A percentile compares a stretch with the other conserved stretches of the same genome.
phyloP scores from a whole-genome alignment of 2,329 filamentous ascomycete species.

The Alternaria brassicae region DNA sequence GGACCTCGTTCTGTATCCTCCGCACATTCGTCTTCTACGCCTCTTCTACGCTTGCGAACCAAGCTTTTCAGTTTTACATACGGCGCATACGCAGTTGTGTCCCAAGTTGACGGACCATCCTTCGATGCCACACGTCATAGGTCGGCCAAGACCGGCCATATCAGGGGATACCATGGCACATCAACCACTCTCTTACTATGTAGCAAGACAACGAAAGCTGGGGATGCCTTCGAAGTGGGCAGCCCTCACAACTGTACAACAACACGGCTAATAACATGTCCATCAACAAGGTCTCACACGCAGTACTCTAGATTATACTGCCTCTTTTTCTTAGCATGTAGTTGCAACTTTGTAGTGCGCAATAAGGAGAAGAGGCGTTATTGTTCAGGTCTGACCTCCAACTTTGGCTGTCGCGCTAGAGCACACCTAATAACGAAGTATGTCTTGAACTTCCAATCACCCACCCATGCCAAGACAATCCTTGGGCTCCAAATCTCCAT shows the following conservation, averaged over 20 bases:
- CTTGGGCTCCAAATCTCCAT: neutral
- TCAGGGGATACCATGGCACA: neutral
- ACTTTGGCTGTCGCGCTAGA: too few species aligned
- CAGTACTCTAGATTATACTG: too few species aligned
- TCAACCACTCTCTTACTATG: too few species aligned
- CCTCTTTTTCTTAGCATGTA: too few species aligned
- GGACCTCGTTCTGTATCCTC: conserved; percentile 10
- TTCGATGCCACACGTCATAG: conserved; percentile 1
- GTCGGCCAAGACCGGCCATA: conserved; percentile 5
- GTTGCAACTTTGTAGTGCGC: too few species aligned
- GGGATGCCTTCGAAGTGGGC: too few species aligned
- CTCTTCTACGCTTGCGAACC: conserved; percentile 1
- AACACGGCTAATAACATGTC: too few species aligned
- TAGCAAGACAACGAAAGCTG: too few species aligned
- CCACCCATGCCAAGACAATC: neutral
- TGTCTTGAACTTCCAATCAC: neutral
- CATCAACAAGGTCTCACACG: too few species aligned
- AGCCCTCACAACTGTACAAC: too few species aligned
- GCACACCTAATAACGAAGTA: neutral
- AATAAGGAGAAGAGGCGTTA: too few species aligned
- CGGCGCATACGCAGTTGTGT: neutral
- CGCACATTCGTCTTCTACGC: conserved; percentile 3
- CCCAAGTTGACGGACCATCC: neutral
- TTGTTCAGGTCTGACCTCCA: too few species aligned
- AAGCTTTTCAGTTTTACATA: neutral